phyloP scores from a whole-genome alignment of 2,329 filamentous ascomycete species.

The Colletotrichum lini region DNA sequence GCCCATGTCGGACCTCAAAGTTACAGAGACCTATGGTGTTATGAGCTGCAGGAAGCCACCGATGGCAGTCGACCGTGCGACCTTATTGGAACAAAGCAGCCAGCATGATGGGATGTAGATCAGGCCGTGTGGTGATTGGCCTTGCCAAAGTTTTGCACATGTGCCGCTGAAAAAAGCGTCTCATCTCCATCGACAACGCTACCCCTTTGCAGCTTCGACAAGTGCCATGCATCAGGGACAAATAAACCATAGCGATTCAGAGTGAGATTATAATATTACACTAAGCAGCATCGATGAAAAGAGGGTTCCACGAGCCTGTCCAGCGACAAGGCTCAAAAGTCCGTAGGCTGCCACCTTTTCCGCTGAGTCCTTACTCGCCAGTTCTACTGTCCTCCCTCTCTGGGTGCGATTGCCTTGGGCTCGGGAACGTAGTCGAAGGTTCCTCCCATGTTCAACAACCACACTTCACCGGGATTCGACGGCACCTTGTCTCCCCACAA shows the following conservation, averaged over 20 bases:
- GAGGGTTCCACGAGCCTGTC: neutral
- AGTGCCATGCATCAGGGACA: neutral
- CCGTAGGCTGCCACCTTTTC: constrained; percentile 50
- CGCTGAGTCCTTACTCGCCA: constrained; percentile 49
- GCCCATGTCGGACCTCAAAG: neutral
- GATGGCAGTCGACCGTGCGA: neutral
- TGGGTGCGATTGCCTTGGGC: constrained; percentile 58
- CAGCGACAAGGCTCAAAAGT: constrained; percentile 29
- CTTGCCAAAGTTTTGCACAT: neutral
- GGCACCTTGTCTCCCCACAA: constrained; percentile 60
- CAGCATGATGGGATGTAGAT: too few relatives aligned
- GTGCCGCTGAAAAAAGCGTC: neutral
- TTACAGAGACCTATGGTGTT: neutral
- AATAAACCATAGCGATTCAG: too few relatives aligned
- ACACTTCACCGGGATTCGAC: constrained; percentile 57
- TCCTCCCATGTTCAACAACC: constrained; percentile 62
- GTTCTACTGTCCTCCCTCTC: constrained; percentile 60
- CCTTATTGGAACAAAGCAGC: neutral
- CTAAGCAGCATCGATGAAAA: neutral
- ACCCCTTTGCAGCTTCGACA: neutral
- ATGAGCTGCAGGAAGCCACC: neutral
- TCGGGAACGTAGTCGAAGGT: constrained; percentile 65
- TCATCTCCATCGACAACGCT: neutral
- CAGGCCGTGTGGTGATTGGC: neutral
- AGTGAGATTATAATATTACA: neutral